Percentiles rank a stretch among this genome's conserved stretches.
Conservation (phyloP, 2,329 filamentous ascomycete species). For the Aspergillus aculeatinus region DNA sequence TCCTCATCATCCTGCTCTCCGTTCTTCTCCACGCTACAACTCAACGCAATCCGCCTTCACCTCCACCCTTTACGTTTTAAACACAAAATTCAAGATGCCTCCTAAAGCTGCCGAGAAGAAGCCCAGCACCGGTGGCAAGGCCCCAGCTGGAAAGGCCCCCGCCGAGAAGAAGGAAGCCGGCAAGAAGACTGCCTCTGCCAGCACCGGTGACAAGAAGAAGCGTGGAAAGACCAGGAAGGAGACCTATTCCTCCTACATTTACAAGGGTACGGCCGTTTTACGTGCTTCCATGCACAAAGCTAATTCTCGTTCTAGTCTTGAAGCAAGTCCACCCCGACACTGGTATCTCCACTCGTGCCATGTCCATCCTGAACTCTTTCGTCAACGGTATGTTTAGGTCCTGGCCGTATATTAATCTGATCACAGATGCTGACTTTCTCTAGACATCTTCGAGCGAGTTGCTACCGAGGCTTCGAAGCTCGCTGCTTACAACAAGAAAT, state of each 20-base stretch:
- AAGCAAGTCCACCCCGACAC: slow-evolving; percentile 99
- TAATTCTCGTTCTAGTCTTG: slow-evolving; percentile 64
- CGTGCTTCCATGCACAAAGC: slow-evolving; percentile 19
- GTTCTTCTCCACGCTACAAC: slow-evolving; percentile 25
- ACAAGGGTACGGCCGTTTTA: slow-evolving; percentile 75
- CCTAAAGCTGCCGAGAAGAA: slow-evolving; percentile 99
- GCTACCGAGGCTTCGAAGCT: slow-evolving; percentile 99
- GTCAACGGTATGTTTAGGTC: slow-evolving; percentile 75
- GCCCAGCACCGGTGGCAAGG: slow-evolving; percentile 90
- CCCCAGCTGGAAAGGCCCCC: slow-evolving; percentile 72
- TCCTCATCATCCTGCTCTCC: slow-evolving; percentile 35
- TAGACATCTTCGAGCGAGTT: slow-evolving; percentile 98
- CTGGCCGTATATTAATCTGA: background rate
- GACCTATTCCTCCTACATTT: slow-evolving; percentile 99
- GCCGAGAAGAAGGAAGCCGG: slow-evolving; percentile 99
- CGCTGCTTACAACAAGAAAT: slow-evolving; percentile 99
- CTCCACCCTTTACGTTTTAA: slow-evolving; percentile 28
- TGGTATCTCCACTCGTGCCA: slow-evolving; percentile 99
- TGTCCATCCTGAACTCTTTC: slow-evolving; percentile 99
- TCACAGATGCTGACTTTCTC: slow-evolving; percentile 1
- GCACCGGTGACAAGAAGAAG: slow-evolving; percentile 99
- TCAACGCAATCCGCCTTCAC: slow-evolving; percentile 19
- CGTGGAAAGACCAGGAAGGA: slow-evolving; percentile 99
- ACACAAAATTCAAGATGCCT: slow-evolving; percentile 68
- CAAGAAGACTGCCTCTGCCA: slow-evolving; percentile 89